Evolutionary conservation across 1,284 basidiomycete species (phyloP).

Genomic region (Polyporus tsugae): DNA sequence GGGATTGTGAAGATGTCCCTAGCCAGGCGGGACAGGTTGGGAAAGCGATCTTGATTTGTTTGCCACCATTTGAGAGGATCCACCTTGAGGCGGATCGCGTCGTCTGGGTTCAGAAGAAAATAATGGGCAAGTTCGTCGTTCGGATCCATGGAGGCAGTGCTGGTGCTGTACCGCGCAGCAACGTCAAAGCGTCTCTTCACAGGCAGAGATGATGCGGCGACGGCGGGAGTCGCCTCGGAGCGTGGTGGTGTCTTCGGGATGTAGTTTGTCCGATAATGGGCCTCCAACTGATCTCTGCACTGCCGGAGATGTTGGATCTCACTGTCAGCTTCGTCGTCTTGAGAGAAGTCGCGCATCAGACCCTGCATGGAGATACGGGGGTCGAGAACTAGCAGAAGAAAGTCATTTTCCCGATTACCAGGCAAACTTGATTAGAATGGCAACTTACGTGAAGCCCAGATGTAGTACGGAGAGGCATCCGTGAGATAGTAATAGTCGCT

Average conservation of each 20-base stretch:
- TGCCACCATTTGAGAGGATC: constrained; percentile 10
- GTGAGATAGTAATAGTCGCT: constrained; percentile 13
- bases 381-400: background rate
- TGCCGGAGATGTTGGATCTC: background rate
- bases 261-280: background rate
- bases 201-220: too few species aligned
- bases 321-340: background rate
- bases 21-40: constrained; percentile 5
- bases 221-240: background rate
- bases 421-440: background rate
- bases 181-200: too few species aligned
- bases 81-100: background rate
- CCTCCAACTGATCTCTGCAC: background rate
- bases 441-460: constrained; percentile 13
- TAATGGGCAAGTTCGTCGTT: constrained; percentile 2
- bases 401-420: background rate
- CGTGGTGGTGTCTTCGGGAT: background rate
- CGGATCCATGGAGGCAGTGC: background rate
- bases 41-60: background rate
- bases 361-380: background rate
- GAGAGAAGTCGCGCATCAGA: background rate
- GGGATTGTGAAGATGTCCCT: constrained; percentile 12
- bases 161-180: background rate
- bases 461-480: constrained; percentile 6
- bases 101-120: background rate